Base-by-base conservation (phyloP, 2,329 filamentous ascomycete genomes). In the Colletotrichum tofieldiae region DNA sequence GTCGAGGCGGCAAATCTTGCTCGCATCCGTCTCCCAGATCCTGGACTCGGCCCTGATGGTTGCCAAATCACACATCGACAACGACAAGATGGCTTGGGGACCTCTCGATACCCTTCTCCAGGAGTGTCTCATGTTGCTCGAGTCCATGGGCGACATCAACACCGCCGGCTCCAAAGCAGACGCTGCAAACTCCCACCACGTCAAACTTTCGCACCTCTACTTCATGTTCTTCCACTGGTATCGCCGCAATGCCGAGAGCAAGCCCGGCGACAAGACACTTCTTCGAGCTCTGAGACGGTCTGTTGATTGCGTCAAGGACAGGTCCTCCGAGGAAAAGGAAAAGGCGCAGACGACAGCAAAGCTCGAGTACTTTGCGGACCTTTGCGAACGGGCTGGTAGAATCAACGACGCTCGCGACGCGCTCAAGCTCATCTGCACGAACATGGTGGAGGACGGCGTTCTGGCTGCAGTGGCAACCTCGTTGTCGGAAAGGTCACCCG, bases 151-250 rank as follows among this genome's bases (percentile, higher is more conserved):
- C 6, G 82, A 87, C 64, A 70, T 77, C n/a, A 78, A 76, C 62
- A 70, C 77, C 8, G 62, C 73, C 14, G 72, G 63, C 23, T 71
- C 77, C 23, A 77, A 78, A 26, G 63, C 75, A 23, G 81, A 81
- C 35, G 75, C 81, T 9, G 74, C 80, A 26, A 76, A 78, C n/a
- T 84, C 83, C 2, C 90, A 91, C 75, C 85, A 89, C 68, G 87
- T 92, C 73, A 93, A 91, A 76, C 88, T 94, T 35, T 94, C 93
- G 0, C 92, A 93, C 75, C 85, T 93, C 3, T 94, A 94, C 78
- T 94, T 92, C 78, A 84, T 90, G 59, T 90, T 90, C 77, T 71
- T 73, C 37, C 67, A 73, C 37, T 71, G 67, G 67, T 73, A 71
- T 41, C 71, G 71, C 7, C 83, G 70, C n/a, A 70, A 72, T n/a